phyloP scores from a whole-genome alignment of 345 rosid genomes.

The Citropsis articulata region DNA sequence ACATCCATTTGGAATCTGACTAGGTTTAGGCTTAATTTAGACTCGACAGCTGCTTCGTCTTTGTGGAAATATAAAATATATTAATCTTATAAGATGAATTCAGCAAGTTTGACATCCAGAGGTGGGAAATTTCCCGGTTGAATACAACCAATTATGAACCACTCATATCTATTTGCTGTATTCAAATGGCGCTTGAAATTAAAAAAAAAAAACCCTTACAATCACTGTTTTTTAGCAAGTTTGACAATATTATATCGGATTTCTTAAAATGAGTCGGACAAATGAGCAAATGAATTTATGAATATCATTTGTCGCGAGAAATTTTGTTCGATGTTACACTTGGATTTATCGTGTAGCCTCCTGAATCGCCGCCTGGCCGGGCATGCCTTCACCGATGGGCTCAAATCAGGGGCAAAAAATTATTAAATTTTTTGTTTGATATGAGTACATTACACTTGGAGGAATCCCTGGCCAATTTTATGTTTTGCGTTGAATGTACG shows the following conservation, averaged over 20 bases:
- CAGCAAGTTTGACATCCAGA: background rate
- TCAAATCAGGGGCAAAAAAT: background rate
- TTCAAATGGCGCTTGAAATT: too few species aligned
- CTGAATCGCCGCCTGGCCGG: background rate
- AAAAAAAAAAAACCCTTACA: background rate
- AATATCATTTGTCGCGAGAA: background rate
- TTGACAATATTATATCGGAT: background rate
- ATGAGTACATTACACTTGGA: too few species aligned
- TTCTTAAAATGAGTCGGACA: too few species aligned
- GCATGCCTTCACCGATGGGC: background rate
- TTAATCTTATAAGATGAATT: background rate
- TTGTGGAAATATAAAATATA: too few species aligned
- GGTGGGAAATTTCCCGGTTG: background rate
- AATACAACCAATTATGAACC: background rate
- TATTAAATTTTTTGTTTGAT: background rate
- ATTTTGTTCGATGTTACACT: background rate
- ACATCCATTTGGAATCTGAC: background rate
- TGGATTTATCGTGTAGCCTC: background rate
- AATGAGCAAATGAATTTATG: too few species aligned
- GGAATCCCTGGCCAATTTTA: too few species aligned
- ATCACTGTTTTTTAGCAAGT: background rate
- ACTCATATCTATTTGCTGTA: too few species aligned
- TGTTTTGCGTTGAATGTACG: too few species aligned
- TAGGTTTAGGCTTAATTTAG: background rate
- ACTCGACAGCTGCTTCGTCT: too few species aligned